phyloP scores from a whole-genome alignment of 495 filamentous ascomycete genomes.

The Penicillium angulare region DNA sequence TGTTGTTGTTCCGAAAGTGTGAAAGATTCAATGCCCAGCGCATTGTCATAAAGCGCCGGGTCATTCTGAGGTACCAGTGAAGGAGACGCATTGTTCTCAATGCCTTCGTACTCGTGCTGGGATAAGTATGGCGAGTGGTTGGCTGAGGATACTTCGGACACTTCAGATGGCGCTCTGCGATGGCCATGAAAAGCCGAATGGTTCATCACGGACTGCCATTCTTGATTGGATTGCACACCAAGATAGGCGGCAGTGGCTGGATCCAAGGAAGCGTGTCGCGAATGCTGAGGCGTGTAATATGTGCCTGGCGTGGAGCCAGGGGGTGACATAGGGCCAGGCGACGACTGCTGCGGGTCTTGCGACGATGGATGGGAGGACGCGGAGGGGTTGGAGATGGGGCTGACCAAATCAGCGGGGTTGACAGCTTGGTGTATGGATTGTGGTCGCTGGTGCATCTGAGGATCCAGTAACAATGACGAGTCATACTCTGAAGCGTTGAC shows the following conservation, averaged over 20 bases:
- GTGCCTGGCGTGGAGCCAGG: constrained; percentile 49
- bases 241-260: constrained; percentile 72
- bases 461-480: constrained; percentile 45
- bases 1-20: constrained; percentile 72
- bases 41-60: constrained; percentile 68
- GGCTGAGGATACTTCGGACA: constrained; percentile 83
- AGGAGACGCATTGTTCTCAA: constrained; percentile 74
- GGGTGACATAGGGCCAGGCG: constrained; percentile 53
- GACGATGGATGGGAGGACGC: constrained; percentile 71
- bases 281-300: constrained; percentile 63
- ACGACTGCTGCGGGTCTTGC: constrained; percentile 53
- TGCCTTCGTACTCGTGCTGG: constrained; percentile 74
- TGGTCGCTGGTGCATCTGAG: constrained; percentile 39
- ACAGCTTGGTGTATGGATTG: constrained; percentile 48
- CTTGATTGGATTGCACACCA: constrained; percentile 54
- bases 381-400: constrained; percentile 67
- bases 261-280: constrained; percentile 76
- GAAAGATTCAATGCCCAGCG: constrained; percentile 75
- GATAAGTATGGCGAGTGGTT: constrained; percentile 77
- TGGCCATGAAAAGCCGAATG: constrained; percentile 70
- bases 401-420: constrained; percentile 65
- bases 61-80: constrained; percentile 73
- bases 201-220: constrained; percentile 67
- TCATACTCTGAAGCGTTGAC: constrained; percentile 34
- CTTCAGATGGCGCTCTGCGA: constrained; percentile 82